Conservation (phyloP, 1,284 basidiomycete species). For the Rhodotorula sp. region DNA sequence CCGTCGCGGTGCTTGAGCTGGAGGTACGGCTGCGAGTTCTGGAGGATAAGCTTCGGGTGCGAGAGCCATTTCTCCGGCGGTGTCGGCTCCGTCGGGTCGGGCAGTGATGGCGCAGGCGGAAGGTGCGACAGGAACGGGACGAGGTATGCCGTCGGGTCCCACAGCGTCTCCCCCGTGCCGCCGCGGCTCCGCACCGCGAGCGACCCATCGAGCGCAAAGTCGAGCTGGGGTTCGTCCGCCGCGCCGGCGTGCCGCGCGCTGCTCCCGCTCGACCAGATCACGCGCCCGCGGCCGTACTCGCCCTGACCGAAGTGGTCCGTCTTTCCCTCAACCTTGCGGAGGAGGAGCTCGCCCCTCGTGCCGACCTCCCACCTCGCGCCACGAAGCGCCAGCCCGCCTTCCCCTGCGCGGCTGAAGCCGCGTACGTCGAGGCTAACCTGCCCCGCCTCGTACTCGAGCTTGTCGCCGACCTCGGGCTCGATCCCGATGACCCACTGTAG, state of each 20-base stretch:
- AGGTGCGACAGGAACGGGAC: slow-evolving; percentile 20
- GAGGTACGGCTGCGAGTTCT: slow-evolving; percentile 38
- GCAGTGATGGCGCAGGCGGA: neutral
- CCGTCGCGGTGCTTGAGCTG: slow-evolving; percentile 29
- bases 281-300: slow-evolving; percentile 23
- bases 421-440: slow-evolving; percentile 22
- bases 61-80: slow-evolving; percentile 14
- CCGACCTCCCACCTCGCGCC: slow-evolving; percentile 38
- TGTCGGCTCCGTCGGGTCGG: slow-evolving; percentile 12
- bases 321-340: slow-evolving; percentile 23
- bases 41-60: slow-evolving; percentile 36
- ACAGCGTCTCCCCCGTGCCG: slow-evolving; percentile 23
- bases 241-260: neutral
- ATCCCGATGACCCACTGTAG: slow-evolving; percentile 46
- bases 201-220: slow-evolving; percentile 28
- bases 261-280: slow-evolving; percentile 30
- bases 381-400: slow-evolving; percentile 39
- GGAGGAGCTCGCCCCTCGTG: slow-evolving; percentile 21
- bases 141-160: slow-evolving; percentile 38
- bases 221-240: slow-evolving; percentile 30
- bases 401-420: slow-evolving; percentile 16
- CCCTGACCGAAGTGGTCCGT: slow-evolving; percentile 21
- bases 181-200: slow-evolving; percentile 13
- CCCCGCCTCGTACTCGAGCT: slow-evolving; percentile 38
- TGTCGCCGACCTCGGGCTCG: slow-evolving; percentile 40